A percentile compares a stretch with the other conserved stretches of the same genome.
phyloP scores from a whole-genome alignment of 2,329 filamentous ascomycete species.

The Fusarium verrucosum region DNA sequence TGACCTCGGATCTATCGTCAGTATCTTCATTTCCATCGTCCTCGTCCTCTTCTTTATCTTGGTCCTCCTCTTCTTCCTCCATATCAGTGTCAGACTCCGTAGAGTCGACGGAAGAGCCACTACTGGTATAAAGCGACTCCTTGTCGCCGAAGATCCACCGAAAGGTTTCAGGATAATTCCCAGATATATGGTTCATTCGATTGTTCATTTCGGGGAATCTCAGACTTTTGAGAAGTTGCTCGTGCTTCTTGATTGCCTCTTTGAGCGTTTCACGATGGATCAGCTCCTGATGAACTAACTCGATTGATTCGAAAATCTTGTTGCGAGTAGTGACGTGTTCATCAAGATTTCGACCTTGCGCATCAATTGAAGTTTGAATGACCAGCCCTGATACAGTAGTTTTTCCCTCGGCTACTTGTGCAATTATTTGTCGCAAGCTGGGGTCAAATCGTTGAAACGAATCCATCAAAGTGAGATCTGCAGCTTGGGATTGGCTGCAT shows the following conservation, averaged over 20 bases:
- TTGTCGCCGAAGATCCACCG: neutral
- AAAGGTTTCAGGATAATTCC: neutral
- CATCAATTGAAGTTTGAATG: rapidly evolving
- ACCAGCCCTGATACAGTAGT: neutral
- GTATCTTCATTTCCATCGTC: too few relatives aligned
- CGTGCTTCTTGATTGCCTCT: neutral
- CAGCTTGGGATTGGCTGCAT: neutral
- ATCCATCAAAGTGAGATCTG: neutral
- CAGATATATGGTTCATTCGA: neutral
- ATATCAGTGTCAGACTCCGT: neutral
- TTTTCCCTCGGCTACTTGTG: rapidly evolving
- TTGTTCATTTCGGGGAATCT: neutral
- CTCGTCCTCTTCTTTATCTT: too few relatives aligned
- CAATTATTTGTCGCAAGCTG: neutral
- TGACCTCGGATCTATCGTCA: neutral
- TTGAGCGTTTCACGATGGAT: neutral
- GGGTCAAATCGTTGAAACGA: neutral
- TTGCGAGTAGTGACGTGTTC: neutral
- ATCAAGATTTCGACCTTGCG: rapidly evolving
- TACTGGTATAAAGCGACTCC: too few relatives aligned
- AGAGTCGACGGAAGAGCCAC: too few relatives aligned
- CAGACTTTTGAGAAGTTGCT: neutral
- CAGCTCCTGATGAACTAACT: neutral
- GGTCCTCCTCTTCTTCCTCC: too few relatives aligned
- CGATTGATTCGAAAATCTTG: too few relatives aligned